Evolutionary conservation across 2,329 filamentous ascomycete species (phyloP).

Genomic region (Aspergillus pseudoglaucus): DNA sequence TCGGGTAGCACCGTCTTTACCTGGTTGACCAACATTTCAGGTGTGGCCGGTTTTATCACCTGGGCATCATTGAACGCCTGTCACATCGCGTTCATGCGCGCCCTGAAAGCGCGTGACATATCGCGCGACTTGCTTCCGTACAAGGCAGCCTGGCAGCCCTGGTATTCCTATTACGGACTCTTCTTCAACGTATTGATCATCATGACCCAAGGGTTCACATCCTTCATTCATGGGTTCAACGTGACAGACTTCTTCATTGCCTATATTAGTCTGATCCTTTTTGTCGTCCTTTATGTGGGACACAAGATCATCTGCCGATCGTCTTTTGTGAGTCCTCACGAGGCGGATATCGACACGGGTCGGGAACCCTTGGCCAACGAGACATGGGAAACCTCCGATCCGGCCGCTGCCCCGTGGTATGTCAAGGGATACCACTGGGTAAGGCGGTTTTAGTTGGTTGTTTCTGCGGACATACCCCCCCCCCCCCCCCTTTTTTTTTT

Average conservation of each 20-base stretch:
- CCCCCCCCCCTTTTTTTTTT: background rate
- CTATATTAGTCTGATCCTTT: slow-evolving; percentile 61
- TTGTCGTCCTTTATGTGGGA: slow-evolving; percentile 52
- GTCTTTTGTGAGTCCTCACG: slow-evolving; percentile 30
- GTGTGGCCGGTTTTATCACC: slow-evolving; percentile 31
- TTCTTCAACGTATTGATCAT: slow-evolving; percentile 60
- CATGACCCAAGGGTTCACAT: slow-evolving; percentile 62
- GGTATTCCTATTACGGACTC: slow-evolving; percentile 58
- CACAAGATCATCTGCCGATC: slow-evolving; percentile 49
- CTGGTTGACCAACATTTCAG: slow-evolving; percentile 29
- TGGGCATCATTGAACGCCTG: slow-evolving; percentile 41
- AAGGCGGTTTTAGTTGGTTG: background rate
- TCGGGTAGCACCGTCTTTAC: slow-evolving; percentile 55
- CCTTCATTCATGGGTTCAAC: slow-evolving; percentile 56
- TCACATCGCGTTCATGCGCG: slow-evolving; percentile 61
- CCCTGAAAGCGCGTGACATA: slow-evolving; percentile 51
- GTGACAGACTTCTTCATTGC: slow-evolving; percentile 56
- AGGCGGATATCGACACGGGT: slow-evolving; percentile 41
- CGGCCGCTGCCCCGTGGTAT: slow-evolving; percentile 11
- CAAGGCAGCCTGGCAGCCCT: slow-evolving; percentile 57
- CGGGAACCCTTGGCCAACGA: slow-evolving; percentile 29
- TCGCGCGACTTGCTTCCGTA: slow-evolving; percentile 55
- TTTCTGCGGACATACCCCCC: background rate
- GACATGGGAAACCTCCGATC: slow-evolving; percentile 25
- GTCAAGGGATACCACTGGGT: slow-evolving; percentile 5